phyloP scores from a whole-genome alignment of 164 flowering plant genomes.

The Tetrastigma voinierianum region DNA sequence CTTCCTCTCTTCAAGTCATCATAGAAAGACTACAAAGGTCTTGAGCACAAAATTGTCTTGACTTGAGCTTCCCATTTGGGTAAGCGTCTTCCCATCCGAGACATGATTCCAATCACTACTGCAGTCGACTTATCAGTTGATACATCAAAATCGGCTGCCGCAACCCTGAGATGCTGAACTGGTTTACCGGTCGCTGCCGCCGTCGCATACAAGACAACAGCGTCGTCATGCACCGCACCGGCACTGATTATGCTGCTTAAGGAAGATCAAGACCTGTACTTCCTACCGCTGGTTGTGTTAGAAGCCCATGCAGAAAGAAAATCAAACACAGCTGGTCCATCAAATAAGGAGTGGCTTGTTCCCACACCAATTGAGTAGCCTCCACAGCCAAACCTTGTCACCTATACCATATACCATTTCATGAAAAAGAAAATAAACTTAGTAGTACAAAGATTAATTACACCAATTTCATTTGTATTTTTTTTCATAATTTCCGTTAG shows the following conservation, averaged over 20 bases:
- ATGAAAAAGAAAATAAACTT: not conserved
- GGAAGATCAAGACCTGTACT: not conserved
- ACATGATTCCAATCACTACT: not conserved
- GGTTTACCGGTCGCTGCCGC: not conserved
- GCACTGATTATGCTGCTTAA: slow-evolving; percentile 14
- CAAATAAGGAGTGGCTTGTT: slow-evolving; percentile 47
- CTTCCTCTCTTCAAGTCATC: slow-evolving; percentile 40
- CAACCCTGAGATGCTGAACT: slow-evolving; percentile 17
- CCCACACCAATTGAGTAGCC: slow-evolving; percentile 48
- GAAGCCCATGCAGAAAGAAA: slow-evolving; percentile 46
- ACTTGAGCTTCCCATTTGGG: slow-evolving; percentile 5
- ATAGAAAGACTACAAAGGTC: slow-evolving; percentile 29
- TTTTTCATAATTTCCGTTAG: not conserved
- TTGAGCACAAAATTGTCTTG: slow-evolving; percentile 21
- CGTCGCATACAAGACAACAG: slow-evolving; percentile 6
- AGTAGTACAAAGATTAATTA: not conserved
- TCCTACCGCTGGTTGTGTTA: slow-evolving; percentile 15
- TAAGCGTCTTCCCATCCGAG: slow-evolving; percentile 2
- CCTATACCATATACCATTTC: slow-evolving; percentile 19
- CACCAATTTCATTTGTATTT: not conserved
- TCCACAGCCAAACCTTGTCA: slow-evolving; percentile 51
- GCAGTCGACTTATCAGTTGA: slow-evolving; percentile 28
- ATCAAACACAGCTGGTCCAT: slow-evolving; percentile 37
- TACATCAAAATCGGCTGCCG: slow-evolving; percentile 39
- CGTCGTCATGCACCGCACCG: slow-evolving; percentile 37